These are phyloP conservation scores for Dissophora globulifera DNA, from an alignment of 192 early-diverging fungal species.

Conservation along the genomic window DNA sequence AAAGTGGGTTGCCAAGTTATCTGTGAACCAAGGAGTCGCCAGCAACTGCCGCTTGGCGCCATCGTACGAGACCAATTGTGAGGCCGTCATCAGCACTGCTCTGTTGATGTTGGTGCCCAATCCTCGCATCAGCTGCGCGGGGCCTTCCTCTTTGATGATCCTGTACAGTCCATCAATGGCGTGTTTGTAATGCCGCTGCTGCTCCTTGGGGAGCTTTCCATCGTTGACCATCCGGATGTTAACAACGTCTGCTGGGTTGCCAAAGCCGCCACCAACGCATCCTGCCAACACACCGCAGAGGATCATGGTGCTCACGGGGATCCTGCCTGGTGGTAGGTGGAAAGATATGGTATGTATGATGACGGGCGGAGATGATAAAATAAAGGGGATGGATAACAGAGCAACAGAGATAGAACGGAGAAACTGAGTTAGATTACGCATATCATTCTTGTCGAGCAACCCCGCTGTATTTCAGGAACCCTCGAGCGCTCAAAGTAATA, in stretches of 20 bases:
- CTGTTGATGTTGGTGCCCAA: conserved; percentile 90
- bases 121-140: conserved; percentile 85
- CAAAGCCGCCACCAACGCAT: conserved; percentile 71
- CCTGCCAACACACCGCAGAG: conserved; percentile 59
- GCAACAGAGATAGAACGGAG: neutral
- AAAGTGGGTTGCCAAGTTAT: conserved; percentile 76
- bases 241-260: conserved; percentile 85
- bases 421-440: too few species aligned
- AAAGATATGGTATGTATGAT: neutral
- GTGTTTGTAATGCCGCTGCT: conserved; percentile 79
- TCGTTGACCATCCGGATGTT: conserved; percentile 88
- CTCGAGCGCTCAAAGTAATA: neutral
- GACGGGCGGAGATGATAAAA: neutral
- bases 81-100: conserved; percentile 86
- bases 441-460: too few species aligned
- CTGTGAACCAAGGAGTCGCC: conserved; percentile 64
- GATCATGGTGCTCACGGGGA: conserved; percentile 56
- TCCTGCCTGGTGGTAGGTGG: conserved; percentile 20
- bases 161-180: conserved; percentile 78
- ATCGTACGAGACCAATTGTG: conserved; percentile 82
- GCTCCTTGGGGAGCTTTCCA: conserved; percentile 68
- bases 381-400: neutral
- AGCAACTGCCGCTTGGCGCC: conserved; percentile 79
- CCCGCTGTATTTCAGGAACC: too few species aligned
- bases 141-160: conserved; percentile 84